phyloP scores from a whole-genome alignment of 2,329 filamentous ascomycete species.

The Clonostachys chloroleuca region DNA sequence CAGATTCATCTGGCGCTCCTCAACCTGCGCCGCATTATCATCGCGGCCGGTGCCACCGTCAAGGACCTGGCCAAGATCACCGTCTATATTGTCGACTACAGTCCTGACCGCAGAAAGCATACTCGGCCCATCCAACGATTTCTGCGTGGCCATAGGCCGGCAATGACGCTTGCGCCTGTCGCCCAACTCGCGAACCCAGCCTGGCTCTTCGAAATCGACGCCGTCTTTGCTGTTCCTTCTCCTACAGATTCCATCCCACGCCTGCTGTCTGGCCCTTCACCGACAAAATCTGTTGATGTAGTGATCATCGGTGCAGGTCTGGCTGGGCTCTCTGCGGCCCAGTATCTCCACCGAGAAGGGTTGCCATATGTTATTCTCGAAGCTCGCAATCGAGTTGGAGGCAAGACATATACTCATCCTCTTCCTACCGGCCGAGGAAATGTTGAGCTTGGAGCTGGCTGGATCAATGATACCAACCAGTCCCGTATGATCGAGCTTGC shows the following conservation, averaged over 20 bases:
- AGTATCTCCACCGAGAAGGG: conserved; percentile 23
- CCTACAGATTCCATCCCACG: background rate
- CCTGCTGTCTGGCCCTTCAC: background rate
- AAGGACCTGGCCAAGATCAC: conserved; percentile 33
- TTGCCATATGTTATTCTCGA: conserved; percentile 39
- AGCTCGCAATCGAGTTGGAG: conserved; percentile 42
- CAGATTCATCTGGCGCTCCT: conserved; percentile 31
- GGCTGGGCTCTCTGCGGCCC: conserved; percentile 28
- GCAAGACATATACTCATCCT: conserved; percentile 40
- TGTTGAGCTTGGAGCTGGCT: conserved; percentile 51
- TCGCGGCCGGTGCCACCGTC: conserved; percentile 24
- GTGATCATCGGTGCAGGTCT: conserved; percentile 41
- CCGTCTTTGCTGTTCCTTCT: conserved; percentile 18
- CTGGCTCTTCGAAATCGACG: conserved; percentile 38
- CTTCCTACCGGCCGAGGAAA: conserved; percentile 22
- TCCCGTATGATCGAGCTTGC: conserved; percentile 31
- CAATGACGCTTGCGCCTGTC: conserved; percentile 36
- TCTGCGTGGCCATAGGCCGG: conserved; percentile 29
- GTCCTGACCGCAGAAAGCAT: conserved; percentile 26
- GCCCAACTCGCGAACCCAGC: conserved; percentile 26
- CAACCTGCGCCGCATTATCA: conserved; percentile 27
- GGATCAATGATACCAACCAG: conserved; percentile 55
- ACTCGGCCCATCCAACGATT: conserved; percentile 27
- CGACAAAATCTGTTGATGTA: conserved; percentile 11
- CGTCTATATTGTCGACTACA: conserved; percentile 37